A percentile compares a stretch with the other conserved stretches of the same genome.
These are phyloP conservation scores for Peronospora belbahrii DNA, from an alignment of 352 stramenopile species.

Conservation along the genomic window DNA sequence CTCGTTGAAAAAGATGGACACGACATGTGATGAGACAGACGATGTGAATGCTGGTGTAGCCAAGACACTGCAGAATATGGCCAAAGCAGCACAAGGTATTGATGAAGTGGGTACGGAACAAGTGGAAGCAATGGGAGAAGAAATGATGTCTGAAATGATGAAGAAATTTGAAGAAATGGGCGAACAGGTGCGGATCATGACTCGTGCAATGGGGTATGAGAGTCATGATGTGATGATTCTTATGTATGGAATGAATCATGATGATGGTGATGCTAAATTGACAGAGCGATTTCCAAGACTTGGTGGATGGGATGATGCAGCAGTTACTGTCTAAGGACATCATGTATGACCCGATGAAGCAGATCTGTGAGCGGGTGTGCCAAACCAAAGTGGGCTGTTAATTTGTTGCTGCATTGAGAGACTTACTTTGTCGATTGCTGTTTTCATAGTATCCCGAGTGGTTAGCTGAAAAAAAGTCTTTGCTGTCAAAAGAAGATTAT, in stretches of 20 bases:
- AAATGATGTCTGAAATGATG: constrained; percentile 96
- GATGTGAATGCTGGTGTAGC: constrained; percentile 75
- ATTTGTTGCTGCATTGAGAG: background rate
- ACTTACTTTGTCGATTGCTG: background rate
- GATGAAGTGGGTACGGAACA: constrained; percentile 74
- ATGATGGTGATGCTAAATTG: background rate
- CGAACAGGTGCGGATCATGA: constrained; percentile 66
- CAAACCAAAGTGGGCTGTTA: background rate
- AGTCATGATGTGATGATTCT: background rate
- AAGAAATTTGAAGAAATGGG: constrained; percentile 93
- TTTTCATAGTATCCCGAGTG: constrained; percentile 90
- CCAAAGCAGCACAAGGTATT: constrained; percentile 82
- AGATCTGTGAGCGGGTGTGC: constrained; percentile 84
- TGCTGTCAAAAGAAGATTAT: constrained; percentile 90
- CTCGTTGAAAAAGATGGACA: constrained; percentile 40
- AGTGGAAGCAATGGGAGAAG: constrained; percentile 87
- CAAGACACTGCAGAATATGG: constrained; percentile 87
- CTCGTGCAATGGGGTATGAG: background rate
- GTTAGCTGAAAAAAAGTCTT: constrained; percentile 89
- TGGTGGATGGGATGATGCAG: constrained; percentile 98
- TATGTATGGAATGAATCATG: background rate
- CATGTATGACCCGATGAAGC: constrained; percentile 98
- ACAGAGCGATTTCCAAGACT: constrained; percentile 84
- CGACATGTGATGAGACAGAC: constrained; percentile 41
- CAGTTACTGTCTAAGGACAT: constrained; percentile 96